These are phyloP conservation scores for Globisporangium perplexum DNA, from an alignment of 352 stramenopile genomes.

Conservation along the genomic window DNA sequence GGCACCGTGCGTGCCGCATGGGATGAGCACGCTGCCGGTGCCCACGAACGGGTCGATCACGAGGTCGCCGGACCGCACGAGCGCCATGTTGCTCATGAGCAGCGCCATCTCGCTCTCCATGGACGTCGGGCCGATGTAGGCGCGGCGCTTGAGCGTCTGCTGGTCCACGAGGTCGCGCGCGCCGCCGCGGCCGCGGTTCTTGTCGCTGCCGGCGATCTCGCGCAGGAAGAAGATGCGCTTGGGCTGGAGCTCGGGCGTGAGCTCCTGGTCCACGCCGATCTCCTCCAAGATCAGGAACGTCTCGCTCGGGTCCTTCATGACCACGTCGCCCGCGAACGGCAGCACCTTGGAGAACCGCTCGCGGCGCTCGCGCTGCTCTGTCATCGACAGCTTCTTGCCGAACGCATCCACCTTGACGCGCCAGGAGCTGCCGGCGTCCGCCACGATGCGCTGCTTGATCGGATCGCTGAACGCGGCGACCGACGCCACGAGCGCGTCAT, in stretches of 20 bases:
- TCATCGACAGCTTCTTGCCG: constrained; percentile 74
- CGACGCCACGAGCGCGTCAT: constrained; percentile 41
- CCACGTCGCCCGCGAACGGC: constrained; percentile 63
- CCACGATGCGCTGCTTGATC: constrained; percentile 41
- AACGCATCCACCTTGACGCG: constrained; percentile 77
- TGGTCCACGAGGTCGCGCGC: constrained; percentile 79
- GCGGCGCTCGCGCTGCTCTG: constrained; percentile 45
- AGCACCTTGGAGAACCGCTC: constrained; percentile 47
- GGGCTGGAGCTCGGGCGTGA: constrained; percentile 22
- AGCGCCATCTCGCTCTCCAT: constrained; percentile 97
- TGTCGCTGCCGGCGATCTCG: constrained; percentile 62
- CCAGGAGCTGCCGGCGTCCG: constrained; percentile 47
- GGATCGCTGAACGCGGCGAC: constrained; percentile 29
- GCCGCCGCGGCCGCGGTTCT: constrained; percentile 63
- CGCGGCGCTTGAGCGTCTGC: constrained; percentile 92
- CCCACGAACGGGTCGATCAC: constrained; percentile 97
- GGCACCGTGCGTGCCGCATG: constrained; percentile 89
- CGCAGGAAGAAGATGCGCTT: constrained; percentile 73
- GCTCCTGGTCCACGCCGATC: constrained; percentile 48
- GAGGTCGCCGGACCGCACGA: constrained; percentile 62
- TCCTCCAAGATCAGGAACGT: constrained; percentile 79
- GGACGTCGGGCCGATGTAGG: constrained; percentile 96
- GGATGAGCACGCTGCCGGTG: constrained; percentile 96
- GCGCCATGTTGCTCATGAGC: constrained; percentile 92
- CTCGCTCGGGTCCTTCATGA: constrained; percentile 59